phyloP scores from a whole-genome alignment of 2,329 filamentous ascomycete genomes.

The Aspergillus aculeatinus region DNA sequence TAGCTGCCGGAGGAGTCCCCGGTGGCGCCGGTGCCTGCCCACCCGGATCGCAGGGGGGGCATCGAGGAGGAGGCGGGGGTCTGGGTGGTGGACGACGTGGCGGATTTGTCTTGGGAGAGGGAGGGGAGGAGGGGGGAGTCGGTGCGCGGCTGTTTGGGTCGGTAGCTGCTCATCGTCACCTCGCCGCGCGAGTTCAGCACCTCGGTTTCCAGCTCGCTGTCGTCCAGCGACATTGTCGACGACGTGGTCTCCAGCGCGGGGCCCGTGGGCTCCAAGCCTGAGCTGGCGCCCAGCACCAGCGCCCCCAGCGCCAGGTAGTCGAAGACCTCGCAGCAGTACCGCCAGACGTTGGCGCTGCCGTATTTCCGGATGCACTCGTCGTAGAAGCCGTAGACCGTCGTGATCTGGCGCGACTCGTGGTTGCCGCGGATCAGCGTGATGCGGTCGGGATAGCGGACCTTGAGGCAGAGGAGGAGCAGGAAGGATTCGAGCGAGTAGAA shows the following conservation, averaged over 20 bases:
- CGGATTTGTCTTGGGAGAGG: slow-evolving; percentile 36
- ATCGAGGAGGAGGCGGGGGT: slow-evolving; percentile 46
- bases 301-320: slow-evolving; percentile 92
- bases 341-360: slow-evolving; percentile 93
- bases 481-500: slow-evolving; percentile 99
- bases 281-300: slow-evolving; percentile 80
- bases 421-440: slow-evolving; percentile 96
- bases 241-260: slow-evolving; percentile 48
- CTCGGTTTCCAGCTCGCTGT: slow-evolving; percentile 85
- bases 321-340: slow-evolving; percentile 96
- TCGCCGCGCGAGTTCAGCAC: slow-evolving; percentile 82
- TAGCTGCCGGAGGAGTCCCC: slow-evolving; percentile 60
- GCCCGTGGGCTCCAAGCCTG: slow-evolving; percentile 61
- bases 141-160: slow-evolving; percentile 15
- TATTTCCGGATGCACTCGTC: slow-evolving; percentile 96
- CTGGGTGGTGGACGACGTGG: slow-evolving; percentile 42
- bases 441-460: slow-evolving; percentile 94
- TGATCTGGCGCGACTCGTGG: slow-evolving; percentile 95
- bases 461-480: slow-evolving; percentile 88
- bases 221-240: slow-evolving; percentile 54
- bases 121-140: slow-evolving; percentile 30
- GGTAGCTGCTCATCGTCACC: slow-evolving; percentile 62
- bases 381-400: slow-evolving; percentile 96
- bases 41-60: slow-evolving; percentile 60
- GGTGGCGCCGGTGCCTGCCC: slow-evolving; percentile 77